Conservation (phyloP, 192 early-diverging fungal species). For the Backusella psychrophila region DNA sequence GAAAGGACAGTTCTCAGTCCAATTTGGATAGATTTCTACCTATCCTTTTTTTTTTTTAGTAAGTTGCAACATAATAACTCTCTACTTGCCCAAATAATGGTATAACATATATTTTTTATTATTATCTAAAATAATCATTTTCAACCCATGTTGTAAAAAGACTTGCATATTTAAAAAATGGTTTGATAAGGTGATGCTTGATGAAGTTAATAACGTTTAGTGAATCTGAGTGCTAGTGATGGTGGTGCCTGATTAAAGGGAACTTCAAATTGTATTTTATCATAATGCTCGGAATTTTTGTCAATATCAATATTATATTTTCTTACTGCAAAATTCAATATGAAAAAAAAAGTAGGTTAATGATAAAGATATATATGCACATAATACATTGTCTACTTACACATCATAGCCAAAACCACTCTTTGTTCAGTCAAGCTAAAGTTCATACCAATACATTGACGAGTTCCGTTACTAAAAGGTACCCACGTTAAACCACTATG, state of each 20-base stretch:
- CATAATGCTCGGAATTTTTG: neutral
- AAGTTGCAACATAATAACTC: neutral
- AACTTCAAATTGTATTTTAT: neutral
- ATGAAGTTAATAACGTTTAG: neutral
- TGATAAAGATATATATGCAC: neutral
- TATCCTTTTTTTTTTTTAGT: no score
- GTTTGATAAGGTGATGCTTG: neutral
- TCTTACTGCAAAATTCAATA: neutral
- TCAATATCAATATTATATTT: neutral
- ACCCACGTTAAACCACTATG: conserved; percentile 28
- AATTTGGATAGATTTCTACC: no score
- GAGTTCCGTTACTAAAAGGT: conserved; percentile 54
- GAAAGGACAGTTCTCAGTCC: no score
- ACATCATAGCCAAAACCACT: conserved; percentile 51
- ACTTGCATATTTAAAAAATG: neutral
- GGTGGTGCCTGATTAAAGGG: neutral
- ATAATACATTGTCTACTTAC: conserved; percentile 13
- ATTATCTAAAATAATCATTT: neutral
- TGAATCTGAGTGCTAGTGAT: neutral
- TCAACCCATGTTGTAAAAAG: neutral
- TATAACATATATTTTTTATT: neutral
- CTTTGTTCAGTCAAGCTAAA: conserved; percentile 61
- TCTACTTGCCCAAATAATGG: neutral
- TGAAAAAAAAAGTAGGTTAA: neutral
- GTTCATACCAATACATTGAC: conserved; percentile 57